Conservation (phyloP, 2,329 filamentous ascomycete genomes). For the Trichophyton mentagrophytes region DNA sequence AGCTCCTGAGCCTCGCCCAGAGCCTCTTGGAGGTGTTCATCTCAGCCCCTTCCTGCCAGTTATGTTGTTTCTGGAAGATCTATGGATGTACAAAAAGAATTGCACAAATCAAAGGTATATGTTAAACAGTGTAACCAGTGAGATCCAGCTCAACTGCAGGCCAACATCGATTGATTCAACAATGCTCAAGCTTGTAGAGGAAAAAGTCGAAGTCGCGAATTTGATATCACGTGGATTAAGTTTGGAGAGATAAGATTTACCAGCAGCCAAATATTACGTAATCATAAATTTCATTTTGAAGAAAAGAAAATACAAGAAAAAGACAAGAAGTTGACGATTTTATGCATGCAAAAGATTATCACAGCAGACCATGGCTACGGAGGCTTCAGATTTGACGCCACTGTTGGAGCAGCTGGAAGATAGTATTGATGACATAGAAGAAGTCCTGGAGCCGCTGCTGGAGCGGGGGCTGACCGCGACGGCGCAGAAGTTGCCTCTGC, state of each 20-base stretch:
- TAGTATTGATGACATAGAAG: slow-evolving; percentile 67
- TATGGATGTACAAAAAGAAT: neutral
- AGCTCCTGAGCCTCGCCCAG: neutral
- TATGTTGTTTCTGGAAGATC: neutral
- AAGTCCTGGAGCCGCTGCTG: slow-evolving; percentile 61
- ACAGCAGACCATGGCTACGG: slow-evolving; percentile 30
- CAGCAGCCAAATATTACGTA: neutral
- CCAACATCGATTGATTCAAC: neutral
- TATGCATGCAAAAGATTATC: neutral
- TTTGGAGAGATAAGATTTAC: neutral
- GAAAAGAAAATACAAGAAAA: neutral
- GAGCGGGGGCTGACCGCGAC: slow-evolving; percentile 50
- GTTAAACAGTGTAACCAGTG: neutral
- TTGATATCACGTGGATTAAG: neutral
- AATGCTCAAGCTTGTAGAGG: neutral
- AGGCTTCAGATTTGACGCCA: slow-evolving; percentile 47
- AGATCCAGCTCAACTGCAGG: neutral
- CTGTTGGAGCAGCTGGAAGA: slow-evolving; percentile 62
- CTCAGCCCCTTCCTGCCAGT: neutral
- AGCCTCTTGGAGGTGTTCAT: neutral
- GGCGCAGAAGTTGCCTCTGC: slow-evolving; percentile 68
- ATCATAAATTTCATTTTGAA: neutral
- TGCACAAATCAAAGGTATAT: neutral
- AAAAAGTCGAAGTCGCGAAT: neutral
- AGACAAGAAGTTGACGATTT: neutral